Evolutionary conservation across 768 basidiomycete species (phyloP).

Genomic region (Pholiota microspora): DNA sequence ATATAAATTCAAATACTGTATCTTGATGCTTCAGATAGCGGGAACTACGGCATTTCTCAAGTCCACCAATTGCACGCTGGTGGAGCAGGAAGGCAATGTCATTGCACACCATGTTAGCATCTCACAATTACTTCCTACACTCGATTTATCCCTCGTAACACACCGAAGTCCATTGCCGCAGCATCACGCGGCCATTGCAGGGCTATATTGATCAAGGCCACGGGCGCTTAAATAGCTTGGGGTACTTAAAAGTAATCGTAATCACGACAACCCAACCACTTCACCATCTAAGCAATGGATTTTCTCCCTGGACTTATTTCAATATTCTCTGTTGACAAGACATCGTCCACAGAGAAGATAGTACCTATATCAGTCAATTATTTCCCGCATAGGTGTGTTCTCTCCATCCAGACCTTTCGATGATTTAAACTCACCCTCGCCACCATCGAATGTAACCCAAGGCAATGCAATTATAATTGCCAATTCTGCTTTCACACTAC

Average conservation of each 20-base stretch:
- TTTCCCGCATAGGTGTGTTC: conserved; percentile 21
- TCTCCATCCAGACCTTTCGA: too few relatives aligned
- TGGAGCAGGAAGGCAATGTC: not conserved
- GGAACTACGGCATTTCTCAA: not conserved
- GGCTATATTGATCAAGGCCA: not conserved
- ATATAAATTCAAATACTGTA: not conserved
- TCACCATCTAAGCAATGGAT: not conserved
- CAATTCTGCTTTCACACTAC: conserved; percentile 41
- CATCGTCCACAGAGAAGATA: not conserved
- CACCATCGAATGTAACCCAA: not conserved
- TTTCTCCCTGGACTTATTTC: not conserved
- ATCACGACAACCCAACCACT: not conserved
- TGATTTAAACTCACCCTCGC: not conserved
- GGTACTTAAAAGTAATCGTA: not conserved
- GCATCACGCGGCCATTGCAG: not conserved
- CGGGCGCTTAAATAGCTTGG: not conserved
- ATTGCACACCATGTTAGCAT: not conserved
- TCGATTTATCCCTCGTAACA: not conserved
- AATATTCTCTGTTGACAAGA: not conserved
- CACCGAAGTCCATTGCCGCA: not conserved
- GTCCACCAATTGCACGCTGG: not conserved
- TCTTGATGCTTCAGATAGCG: too few relatives aligned
- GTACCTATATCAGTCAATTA: conserved; percentile 25
- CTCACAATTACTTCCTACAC: not conserved
- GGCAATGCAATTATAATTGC: conserved; percentile 34